These are phyloP conservation scores for Penicillium silybi DNA, from an alignment of 495 filamentous ascomycete genomes.

Conservation along the genomic window DNA sequence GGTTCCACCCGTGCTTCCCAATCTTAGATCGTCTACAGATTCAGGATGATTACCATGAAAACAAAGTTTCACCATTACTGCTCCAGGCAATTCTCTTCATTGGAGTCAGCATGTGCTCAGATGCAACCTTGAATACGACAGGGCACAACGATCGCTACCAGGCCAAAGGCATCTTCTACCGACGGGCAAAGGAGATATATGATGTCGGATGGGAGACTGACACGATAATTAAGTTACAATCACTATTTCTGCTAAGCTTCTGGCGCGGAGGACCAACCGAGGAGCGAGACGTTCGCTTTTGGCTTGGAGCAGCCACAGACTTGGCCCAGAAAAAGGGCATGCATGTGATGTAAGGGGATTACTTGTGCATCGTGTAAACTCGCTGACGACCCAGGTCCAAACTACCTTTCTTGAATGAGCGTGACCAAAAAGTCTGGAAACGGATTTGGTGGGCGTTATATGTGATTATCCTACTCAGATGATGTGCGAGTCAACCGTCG, in stretches of 20 bases:
- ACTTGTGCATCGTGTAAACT: background rate
- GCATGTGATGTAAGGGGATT: conserved; percentile 38
- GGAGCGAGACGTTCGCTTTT: conserved; percentile 41
- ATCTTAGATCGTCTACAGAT: conserved; percentile 32
- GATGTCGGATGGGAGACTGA: conserved; percentile 42
- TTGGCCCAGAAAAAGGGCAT: conserved; percentile 44
- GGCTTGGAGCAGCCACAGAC: conserved; percentile 39
- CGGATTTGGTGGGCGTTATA: conserved; percentile 50
- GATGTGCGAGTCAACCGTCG: too few species aligned
- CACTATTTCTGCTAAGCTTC: conserved; percentile 43
- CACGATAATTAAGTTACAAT: conserved; percentile 33
- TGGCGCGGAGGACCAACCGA: conserved; percentile 39
- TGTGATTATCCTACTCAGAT: conserved; percentile 15
- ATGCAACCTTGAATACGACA: conserved; percentile 23
- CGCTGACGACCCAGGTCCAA: conserved; percentile 30
- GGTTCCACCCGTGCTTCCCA: conserved; percentile 46
- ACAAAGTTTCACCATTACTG: conserved; percentile 34
- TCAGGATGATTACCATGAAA: conserved; percentile 22
- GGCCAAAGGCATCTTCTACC: conserved; percentile 39
- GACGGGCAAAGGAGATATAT: conserved; percentile 40
- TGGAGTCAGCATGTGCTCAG: conserved; percentile 39
- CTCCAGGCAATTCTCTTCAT: conserved; percentile 43
- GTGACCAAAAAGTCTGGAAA: conserved; percentile 37
- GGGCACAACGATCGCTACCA: conserved; percentile 35
- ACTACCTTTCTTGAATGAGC: conserved; percentile 27